A percentile compares a stretch with the other conserved stretches of the same genome.
Evolutionary conservation across 441 rosid genomes (phyloP).

Genomic region (Kokia cookei): DNA sequence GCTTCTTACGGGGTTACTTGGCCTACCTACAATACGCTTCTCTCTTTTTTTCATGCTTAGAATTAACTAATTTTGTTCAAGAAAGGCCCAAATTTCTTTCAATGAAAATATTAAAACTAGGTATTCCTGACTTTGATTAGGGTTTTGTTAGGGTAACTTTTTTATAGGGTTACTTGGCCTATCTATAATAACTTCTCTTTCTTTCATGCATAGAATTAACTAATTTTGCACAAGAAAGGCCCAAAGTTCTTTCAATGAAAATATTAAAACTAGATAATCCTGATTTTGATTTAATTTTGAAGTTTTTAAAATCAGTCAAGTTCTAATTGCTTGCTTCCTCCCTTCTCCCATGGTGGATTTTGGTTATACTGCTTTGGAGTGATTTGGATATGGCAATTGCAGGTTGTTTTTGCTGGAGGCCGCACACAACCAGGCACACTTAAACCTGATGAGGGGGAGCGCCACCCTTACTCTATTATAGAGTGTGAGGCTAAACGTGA

Average conservation of each 20-base stretch:
- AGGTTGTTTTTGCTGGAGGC: conserved; percentile 96
- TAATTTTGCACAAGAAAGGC: background rate
- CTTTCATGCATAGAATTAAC: background rate
- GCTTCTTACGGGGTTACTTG: background rate
- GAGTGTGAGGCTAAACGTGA: conserved; percentile 91
- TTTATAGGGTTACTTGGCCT: background rate
- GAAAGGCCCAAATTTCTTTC: background rate
- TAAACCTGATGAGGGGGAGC: conserved; percentile 97
- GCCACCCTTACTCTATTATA: conserved; percentile 81
- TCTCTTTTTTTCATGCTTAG: too few relatives aligned
- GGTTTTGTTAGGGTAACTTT: background rate
- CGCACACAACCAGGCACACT: conserved; percentile 98
- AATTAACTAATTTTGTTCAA: background rate
- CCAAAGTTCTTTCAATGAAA: background rate
- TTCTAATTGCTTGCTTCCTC: background rate
- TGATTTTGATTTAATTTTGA: background rate
- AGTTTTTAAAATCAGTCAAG: background rate
- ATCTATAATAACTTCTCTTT: too few relatives aligned
- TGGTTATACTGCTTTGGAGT: background rate
- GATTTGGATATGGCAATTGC: conserved; percentile 8
- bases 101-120: background rate
- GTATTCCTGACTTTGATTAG: too few relatives aligned
- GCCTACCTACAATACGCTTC: background rate
- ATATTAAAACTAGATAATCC: background rate
- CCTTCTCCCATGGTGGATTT: background rate